phyloP scores from a whole-genome alignment of 371 early-diverging fungal genomes.

The Mortierella sp. region DNA sequence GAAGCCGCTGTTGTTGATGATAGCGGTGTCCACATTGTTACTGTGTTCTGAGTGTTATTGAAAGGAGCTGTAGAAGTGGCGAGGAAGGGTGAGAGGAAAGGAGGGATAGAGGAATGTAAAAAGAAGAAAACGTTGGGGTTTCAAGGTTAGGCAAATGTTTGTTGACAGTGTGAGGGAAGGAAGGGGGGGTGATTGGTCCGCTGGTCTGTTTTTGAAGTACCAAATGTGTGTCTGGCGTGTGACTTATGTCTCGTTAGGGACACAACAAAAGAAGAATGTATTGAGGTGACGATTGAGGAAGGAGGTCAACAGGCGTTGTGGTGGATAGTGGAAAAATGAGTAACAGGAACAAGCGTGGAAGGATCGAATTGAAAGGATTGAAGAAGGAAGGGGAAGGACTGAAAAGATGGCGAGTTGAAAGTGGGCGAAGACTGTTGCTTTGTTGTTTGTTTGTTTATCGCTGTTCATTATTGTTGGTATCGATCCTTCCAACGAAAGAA shows the following conservation, averaged over 20 bases:
- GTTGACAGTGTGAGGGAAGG: not conserved
- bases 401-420: no score
- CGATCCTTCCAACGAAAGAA: no score
- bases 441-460: no score
- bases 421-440: no score
- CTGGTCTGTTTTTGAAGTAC: slow-evolving; percentile 3
- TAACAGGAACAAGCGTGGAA: not conserved
- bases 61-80: not conserved
- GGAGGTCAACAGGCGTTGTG: not conserved
- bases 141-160: not conserved
- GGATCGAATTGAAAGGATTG: not conserved
- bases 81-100: not conserved
- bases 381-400: not conserved
- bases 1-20: not conserved
- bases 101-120: not conserved
- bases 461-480: no score
- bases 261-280: not conserved
- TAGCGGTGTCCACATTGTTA: not conserved
- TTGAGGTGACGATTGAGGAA: not conserved
- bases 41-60: not conserved
- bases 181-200: not conserved
- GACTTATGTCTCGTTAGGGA: not conserved
- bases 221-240: not conserved
- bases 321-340: not conserved
- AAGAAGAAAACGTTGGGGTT: not conserved